Percentiles rank a stretch among this genome's conserved stretches.
These are phyloP conservation scores for Triglochin maritima DNA, from an alignment of 106 monocot genomes.

Conservation along the genomic window DNA sequence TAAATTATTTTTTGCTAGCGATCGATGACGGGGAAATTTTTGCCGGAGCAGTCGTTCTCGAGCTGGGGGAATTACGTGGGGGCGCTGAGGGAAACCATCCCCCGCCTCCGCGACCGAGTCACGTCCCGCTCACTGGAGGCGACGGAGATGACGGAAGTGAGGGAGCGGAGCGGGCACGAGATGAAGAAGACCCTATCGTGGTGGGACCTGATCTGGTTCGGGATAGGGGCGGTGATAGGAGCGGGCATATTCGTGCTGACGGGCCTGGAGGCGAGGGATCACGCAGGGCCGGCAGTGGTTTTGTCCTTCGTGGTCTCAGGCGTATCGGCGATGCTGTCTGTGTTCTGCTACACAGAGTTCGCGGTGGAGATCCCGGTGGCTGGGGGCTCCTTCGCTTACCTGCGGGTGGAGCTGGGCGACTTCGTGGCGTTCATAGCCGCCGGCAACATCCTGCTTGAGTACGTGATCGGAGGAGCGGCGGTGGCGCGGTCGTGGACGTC, in stretches of 20 bases:
- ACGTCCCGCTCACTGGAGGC: conserved; percentile 36
- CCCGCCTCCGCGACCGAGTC: conserved; percentile 39
- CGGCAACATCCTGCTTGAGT: conserved; percentile 90
- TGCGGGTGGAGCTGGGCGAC: conserved; percentile 88
- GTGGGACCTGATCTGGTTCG: conserved; percentile 87
- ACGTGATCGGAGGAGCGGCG: conserved; percentile 77
- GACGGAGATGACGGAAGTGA: conserved; percentile 43
- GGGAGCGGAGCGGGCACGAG: conserved; percentile 53
- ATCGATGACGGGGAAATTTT: too few species aligned
- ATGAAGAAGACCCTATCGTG: conserved; percentile 68
- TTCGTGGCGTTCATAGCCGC: conserved; percentile 89
- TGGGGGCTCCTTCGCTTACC: conserved; percentile 87
- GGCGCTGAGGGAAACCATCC: conserved; percentile 35
- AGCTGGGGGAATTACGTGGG: conserved; percentile 40
- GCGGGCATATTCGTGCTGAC: conserved; percentile 83
- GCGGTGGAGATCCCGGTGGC: conserved; percentile 83
- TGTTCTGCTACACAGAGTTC: conserved; percentile 89
- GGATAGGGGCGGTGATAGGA: conserved; percentile 73
- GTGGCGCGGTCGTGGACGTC: conserved; percentile 90
- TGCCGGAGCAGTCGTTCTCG: conserved; percentile 66
- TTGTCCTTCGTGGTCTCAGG: conserved; percentile 74
- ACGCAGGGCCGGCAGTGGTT: conserved; percentile 57
- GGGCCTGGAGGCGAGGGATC: conserved; percentile 35
- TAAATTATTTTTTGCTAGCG: too few species aligned
- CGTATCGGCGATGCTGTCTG: conserved; percentile 75